Percentiles rank a stretch among this genome's conserved stretches.
Evolutionary conservation across 2,329 filamentous ascomycete species (phyloP).

Genomic region (Alternaria hordeiaustralica): DNA sequence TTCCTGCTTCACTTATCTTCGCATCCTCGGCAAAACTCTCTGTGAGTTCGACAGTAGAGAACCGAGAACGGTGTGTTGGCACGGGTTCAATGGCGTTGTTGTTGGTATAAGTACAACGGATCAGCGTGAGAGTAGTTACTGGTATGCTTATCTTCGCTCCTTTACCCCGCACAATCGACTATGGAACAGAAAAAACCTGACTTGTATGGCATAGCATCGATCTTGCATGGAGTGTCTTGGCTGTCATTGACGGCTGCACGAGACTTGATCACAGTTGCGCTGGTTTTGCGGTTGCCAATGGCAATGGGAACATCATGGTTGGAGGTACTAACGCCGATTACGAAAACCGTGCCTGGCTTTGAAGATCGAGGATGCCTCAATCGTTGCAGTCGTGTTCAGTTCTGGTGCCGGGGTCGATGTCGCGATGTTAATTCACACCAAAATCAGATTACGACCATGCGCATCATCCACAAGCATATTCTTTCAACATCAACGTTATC

Average conservation of each 20-base stretch:
- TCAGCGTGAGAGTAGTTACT: not conserved
- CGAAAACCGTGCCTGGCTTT: not conserved
- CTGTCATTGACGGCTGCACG: conserved; percentile 13
- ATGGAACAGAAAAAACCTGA: not conserved
- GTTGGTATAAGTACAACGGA: not conserved
- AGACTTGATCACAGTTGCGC: conserved; percentile 2
- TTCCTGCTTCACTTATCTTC: conserved; percentile 19
- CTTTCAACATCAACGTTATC: not conserved
- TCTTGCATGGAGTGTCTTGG: conserved; percentile 11
- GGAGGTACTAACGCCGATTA: conserved; percentile 7
- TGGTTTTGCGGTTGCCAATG: conserved; percentile 9
- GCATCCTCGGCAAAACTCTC: conserved; percentile 3
- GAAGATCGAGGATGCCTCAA: not conserved
- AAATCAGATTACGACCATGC: not conserved
- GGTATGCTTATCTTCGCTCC: not conserved
- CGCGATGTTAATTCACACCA: not conserved
- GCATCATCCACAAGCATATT: not conserved
- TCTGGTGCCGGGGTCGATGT: not conserved
- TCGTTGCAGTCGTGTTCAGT: not conserved
- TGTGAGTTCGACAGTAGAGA: conserved; percentile 9
- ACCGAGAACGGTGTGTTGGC: not conserved
- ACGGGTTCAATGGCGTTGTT: not conserved
- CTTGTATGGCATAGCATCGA: not conserved
- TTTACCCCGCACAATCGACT: not conserved
- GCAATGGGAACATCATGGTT: conserved; percentile 9